These are phyloP conservation scores for Tetrahymena thermophila DNA, from an alignment of 73 alveolate species.

Conservation along the genomic window DNA sequence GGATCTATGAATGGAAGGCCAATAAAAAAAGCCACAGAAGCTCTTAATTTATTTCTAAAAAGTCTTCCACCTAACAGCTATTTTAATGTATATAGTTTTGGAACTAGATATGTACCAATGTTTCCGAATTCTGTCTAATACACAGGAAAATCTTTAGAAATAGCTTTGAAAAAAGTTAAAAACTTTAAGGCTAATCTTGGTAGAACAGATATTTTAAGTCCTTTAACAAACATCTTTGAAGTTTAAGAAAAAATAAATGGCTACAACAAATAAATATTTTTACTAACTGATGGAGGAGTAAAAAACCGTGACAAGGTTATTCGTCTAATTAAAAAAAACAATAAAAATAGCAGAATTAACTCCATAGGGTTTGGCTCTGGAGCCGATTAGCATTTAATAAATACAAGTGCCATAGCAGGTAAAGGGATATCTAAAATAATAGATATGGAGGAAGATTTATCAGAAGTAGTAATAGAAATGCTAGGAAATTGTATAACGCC, in stretches of 20 bases:
- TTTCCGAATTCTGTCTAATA: constrained; percentile 51
- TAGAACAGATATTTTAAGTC: constrained; percentile 81
- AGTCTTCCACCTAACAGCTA: constrained; percentile 62
- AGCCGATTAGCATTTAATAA: constrained; percentile 29
- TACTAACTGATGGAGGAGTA: constrained; percentile 95
- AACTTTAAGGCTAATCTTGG: constrained; percentile 61
- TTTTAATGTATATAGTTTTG: constrained; percentile 63
- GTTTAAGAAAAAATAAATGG: constrained; percentile 5
- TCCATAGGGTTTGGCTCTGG: constrained; percentile 57
- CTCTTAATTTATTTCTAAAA: constrained; percentile 59
- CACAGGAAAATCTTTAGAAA: constrained; percentile 42
- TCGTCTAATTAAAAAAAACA: constrained; percentile 39
- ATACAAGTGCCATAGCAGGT: constrained; percentile 56
- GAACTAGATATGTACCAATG: constrained; percentile 44
- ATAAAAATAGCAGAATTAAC: constrained; percentile 30
- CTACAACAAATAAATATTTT: constrained; percentile 64
- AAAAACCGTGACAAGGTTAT: constrained; percentile 57
- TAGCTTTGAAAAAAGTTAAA: constrained; percentile 18
- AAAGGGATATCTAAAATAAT: constrained; percentile 49
- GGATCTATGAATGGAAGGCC: constrained; percentile 76
- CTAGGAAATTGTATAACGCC: constrained; percentile 42
- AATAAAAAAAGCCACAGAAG: constrained; percentile 63
- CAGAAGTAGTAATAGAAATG: constrained; percentile 43
- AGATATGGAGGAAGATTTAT: constrained; percentile 29
- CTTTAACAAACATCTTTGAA: constrained; percentile 51